phyloP scores from a whole-genome alignment of 441 rosid genomes.

The Omphalea diandra region DNA sequence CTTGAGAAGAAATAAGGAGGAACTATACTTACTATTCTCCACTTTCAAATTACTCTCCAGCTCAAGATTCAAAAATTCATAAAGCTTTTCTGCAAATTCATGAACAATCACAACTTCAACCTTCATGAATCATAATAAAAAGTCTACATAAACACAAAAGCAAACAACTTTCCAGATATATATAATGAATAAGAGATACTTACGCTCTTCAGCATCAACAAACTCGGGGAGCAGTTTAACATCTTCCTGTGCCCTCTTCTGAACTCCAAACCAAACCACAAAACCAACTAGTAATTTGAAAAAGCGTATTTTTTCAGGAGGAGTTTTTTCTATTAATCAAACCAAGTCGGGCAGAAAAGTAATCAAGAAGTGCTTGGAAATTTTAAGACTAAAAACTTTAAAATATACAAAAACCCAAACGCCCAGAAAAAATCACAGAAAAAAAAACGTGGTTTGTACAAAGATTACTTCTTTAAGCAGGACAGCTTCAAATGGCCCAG shows the following conservation, averaged over 20 bases:
- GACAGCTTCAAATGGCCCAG: slow-evolving; percentile 76
- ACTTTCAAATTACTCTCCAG: slow-evolving; percentile 66
- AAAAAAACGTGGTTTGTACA: background rate
- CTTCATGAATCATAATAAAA: background rate
- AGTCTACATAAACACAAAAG: background rate
- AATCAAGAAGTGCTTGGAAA: no score
- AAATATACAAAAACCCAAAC: background rate
- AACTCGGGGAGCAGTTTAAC: slow-evolving; percentile 75
- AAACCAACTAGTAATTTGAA: background rate
- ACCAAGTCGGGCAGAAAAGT: no score
- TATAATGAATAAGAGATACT: slow-evolving; percentile 18
- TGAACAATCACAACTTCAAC: slow-evolving; percentile 10
- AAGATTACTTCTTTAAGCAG: slow-evolving; percentile 69
- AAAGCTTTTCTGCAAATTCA: slow-evolving; percentile 63
- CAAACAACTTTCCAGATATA: background rate
- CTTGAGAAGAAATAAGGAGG: background rate
- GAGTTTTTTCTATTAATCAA: no score
- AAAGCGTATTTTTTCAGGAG: no score
- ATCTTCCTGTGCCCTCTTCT: slow-evolving; percentile 81
- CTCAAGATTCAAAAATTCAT: slow-evolving; percentile 71
- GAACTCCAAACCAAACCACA: slow-evolving; percentile 25
- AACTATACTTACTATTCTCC: slow-evolving; percentile 54
- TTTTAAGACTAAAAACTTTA: background rate
- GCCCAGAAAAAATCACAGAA: background rate
- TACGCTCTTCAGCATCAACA: slow-evolving; percentile 82